These are phyloP conservation scores for Naumovozyma baii DNA, from an alignment of 805 yeast species.

Conservation along the genomic window DNA sequence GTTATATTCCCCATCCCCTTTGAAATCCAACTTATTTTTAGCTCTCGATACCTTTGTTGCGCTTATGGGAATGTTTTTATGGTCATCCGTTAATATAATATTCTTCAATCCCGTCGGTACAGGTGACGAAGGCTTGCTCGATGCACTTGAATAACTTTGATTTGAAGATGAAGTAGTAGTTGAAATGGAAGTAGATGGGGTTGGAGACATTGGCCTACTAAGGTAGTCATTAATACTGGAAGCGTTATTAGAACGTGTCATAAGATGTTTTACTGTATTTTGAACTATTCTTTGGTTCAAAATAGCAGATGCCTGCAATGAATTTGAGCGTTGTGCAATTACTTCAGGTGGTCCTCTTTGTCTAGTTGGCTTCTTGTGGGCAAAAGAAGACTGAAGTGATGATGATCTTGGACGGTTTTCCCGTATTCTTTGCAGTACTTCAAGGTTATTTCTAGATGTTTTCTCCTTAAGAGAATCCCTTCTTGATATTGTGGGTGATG, in stretches of 20 bases:
- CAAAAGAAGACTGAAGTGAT: slow-evolving; percentile 23
- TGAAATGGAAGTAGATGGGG: neutral
- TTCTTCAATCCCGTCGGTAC: too few species aligned
- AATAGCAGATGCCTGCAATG: slow-evolving; percentile 23
- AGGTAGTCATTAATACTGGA: neutral
- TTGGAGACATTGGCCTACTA: neutral
- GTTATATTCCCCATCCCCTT: too few species aligned
- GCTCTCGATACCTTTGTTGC: too few species aligned
- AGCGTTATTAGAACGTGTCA: slow-evolving; percentile 1
- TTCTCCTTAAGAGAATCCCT: slow-evolving; percentile 4
- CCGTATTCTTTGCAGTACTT: neutral
- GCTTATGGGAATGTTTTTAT: too few species aligned
- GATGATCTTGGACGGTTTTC: slow-evolving; percentile 25
- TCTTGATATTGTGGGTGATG: slow-evolving; percentile 10
- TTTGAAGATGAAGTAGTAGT: neutral
- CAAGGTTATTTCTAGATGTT: neutral
- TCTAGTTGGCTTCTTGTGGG: slow-evolving; percentile 1
- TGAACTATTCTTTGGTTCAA: slow-evolving; percentile 24
- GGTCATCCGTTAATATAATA: too few species aligned
- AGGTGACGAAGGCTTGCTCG: neutral
- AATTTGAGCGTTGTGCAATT: slow-evolving; percentile 21
- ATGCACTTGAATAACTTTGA: neutral
- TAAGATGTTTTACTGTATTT: slow-evolving; percentile 12
- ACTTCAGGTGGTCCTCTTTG: slow-evolving; percentile 1
- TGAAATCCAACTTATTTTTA: too few species aligned